Evolutionary conservation across 768 basidiomycete species (phyloP).

Genomic region (Auriscalpium microsporum): DNA sequence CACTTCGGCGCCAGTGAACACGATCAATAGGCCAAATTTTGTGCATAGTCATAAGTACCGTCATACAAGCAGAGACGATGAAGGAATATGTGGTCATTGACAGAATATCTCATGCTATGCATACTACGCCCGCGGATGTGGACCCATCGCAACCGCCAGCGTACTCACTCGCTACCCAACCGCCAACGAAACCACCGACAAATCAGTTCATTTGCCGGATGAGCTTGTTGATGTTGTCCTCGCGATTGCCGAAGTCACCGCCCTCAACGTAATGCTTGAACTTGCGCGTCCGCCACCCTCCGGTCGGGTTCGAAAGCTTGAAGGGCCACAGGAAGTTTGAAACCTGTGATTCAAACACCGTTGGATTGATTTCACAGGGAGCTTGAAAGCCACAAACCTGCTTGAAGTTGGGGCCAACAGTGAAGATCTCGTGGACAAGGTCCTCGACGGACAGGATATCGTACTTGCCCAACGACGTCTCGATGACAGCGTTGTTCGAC

Average conservation of each 20-base stretch:
- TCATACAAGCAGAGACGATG: not conserved
- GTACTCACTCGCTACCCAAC: not conserved
- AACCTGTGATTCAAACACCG: constrained; percentile 34
- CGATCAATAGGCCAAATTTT: no score
- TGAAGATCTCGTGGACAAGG: constrained; percentile 93
- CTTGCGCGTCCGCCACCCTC: constrained; percentile 96
- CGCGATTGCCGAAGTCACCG: constrained; percentile 96
- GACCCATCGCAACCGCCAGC: not conserved
- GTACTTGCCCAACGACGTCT: constrained; percentile 81
- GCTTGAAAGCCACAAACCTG: constrained; percentile 47
- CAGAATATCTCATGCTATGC: not conserved
- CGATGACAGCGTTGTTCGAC: constrained; percentile 88
- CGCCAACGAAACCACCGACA: not conserved
- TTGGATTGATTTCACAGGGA: constrained; percentile 5
- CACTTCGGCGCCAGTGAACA: no score
- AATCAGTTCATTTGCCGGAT: constrained; percentile 86
- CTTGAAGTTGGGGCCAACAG: constrained; percentile 97
- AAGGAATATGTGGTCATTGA: not conserved
- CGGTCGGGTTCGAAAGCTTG: constrained; percentile 98
- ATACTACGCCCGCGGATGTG: not conserved
- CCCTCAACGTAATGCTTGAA: constrained; percentile 96
- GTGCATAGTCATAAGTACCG: no score
- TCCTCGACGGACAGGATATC: constrained; percentile 97
- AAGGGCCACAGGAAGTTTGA: constrained; percentile 99
- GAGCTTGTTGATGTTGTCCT: constrained; percentile 95